Conservation (phyloP, 202 grass and related monocot species). For the Brachypodium distachyon region DNA sequence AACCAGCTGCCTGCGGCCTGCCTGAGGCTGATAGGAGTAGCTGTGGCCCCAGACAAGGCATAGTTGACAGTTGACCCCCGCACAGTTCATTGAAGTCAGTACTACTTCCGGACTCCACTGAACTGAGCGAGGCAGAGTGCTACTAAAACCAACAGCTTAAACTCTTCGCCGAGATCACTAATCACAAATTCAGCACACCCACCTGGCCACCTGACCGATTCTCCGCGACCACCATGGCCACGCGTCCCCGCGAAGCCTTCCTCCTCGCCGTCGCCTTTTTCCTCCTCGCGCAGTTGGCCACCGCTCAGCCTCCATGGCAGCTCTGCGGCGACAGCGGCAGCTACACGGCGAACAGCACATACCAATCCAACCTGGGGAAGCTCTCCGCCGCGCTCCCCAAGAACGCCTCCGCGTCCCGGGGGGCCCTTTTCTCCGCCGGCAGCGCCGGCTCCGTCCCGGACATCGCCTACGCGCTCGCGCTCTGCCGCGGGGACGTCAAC, state of each 20-base stretch:
- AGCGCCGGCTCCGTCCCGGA: slow-evolving; percentile 23
- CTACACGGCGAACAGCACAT: slow-evolving; percentile 39
- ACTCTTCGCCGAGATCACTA: not conserved
- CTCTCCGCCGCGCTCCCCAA: slow-evolving; percentile 38
- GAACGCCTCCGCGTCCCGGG: slow-evolving; percentile 17
- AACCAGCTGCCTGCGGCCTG: no score
- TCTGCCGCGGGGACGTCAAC: slow-evolving; percentile 61
- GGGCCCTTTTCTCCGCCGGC: slow-evolving; percentile 25
- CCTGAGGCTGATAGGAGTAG: no score
- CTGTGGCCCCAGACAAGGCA: no score
- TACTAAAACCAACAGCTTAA: not conserved
- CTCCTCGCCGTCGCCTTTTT: not conserved
- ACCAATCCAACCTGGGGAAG: slow-evolving; percentile 33
- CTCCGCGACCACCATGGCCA: not conserved
- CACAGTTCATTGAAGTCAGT: no score
- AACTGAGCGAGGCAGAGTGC: not conserved
- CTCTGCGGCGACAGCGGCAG: slow-evolving; percentile 6
- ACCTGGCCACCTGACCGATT: not conserved
- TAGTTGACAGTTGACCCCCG: no score
- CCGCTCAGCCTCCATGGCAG: not conserved
- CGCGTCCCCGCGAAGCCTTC: not conserved
- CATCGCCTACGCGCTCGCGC: slow-evolving; percentile 26
- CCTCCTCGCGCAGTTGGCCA: not conserved
- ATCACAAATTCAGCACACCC: no score
- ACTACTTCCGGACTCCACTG: no score